A percentile compares a stretch with the other conserved stretches of the same genome.
phyloP scores from a whole-genome alignment of 2,329 filamentous ascomycete genomes.

The Cladosporium halotolerans region DNA sequence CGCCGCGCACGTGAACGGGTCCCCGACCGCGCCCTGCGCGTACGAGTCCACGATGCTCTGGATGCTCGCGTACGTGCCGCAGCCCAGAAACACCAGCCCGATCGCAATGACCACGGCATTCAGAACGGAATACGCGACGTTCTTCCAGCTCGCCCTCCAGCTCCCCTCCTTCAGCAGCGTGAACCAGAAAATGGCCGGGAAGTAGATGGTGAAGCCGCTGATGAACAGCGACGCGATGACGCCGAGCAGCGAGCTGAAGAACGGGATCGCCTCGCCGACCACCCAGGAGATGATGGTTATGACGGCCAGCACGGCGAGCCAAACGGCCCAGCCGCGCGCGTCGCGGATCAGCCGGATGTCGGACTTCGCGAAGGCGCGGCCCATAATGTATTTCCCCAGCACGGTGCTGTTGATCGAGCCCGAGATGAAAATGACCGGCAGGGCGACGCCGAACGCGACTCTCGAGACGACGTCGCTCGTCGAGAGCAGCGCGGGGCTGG shows the following conservation, averaged over 20 bases:
- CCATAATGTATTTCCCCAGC: constrained; percentile 83
- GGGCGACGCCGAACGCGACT: constrained; percentile 88
- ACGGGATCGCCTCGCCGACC: constrained; percentile 87
- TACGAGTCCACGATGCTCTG: constrained; percentile 72
- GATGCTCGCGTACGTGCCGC: constrained; percentile 70
- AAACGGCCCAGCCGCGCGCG: constrained; percentile 69
- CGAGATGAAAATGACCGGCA: constrained; percentile 86
- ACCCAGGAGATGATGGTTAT: constrained; percentile 85
- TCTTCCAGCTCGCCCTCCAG: constrained; percentile 50
- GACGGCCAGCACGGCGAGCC: constrained; percentile 66
- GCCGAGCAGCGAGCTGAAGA: constrained; percentile 70
- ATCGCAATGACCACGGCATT: constrained; percentile 68
- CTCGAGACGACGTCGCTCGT: constrained; percentile 74
- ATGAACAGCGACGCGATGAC: constrained; percentile 83
- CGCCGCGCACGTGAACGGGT: constrained; percentile 65
- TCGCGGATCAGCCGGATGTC: constrained; percentile 77
- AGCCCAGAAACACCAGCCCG: constrained; percentile 72
- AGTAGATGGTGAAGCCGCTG: constrained; percentile 68
- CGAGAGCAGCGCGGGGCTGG: constrained; percentile 83
- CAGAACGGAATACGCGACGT: constrained; percentile 52
- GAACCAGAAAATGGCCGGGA: constrained; percentile 94
- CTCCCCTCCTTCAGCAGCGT: constrained; percentile 67
- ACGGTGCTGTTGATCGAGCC: constrained; percentile 88
- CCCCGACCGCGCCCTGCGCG: constrained; percentile 55
- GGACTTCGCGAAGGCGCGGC: constrained; percentile 75